Conservation (phyloP, 2,329 filamentous ascomycete genomes). For the Trematosphaeria pertusa region DNA sequence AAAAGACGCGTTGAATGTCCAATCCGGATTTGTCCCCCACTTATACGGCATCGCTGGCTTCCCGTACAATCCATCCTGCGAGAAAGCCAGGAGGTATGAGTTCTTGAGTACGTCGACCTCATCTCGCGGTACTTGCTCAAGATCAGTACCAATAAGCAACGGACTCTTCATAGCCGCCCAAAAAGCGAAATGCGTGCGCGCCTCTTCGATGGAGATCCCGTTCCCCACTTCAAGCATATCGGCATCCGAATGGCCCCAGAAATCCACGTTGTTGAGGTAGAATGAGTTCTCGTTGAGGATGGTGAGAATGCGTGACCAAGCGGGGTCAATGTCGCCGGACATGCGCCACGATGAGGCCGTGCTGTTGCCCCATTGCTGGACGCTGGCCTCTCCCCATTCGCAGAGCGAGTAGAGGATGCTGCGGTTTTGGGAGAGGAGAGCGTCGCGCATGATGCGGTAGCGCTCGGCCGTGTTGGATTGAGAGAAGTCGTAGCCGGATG, state of each 20-base stretch:
- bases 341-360: conserved; percentile 43
- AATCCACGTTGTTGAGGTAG: conserved; percentile 24
- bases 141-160: conserved; percentile 52
- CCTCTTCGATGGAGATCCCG: conserved; percentile 38
- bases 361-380: conserved; percentile 40
- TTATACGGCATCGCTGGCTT: conserved; percentile 48
- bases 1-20: conserved; percentile 54
- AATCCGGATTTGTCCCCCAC: conserved; percentile 60
- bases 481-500: conserved; percentile 59
- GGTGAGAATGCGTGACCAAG: conserved; percentile 27
- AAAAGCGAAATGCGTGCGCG: conserved; percentile 47
- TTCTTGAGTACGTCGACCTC: conserved; percentile 51
- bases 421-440: conserved; percentile 49
- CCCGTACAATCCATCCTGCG: conserved; percentile 54
- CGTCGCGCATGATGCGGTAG: conserved; percentile 56
- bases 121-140: conserved; percentile 46
- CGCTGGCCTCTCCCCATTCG: conserved; percentile 41
- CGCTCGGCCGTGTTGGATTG: conserved; percentile 56
- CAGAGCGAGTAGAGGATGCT: conserved; percentile 46
- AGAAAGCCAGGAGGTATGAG: conserved; percentile 52
- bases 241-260: conserved; percentile 33
- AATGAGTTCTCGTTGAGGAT: conserved; percentile 31
- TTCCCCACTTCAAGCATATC: conserved; percentile 50
- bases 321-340: conserved; percentile 30
- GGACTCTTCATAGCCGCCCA: conserved; percentile 53